A percentile compares a stretch with the other conserved stretches of the same genome.
phyloP scores from a whole-genome alignment of 352 stramenopile species.

The Phytopythium boreale region DNA sequence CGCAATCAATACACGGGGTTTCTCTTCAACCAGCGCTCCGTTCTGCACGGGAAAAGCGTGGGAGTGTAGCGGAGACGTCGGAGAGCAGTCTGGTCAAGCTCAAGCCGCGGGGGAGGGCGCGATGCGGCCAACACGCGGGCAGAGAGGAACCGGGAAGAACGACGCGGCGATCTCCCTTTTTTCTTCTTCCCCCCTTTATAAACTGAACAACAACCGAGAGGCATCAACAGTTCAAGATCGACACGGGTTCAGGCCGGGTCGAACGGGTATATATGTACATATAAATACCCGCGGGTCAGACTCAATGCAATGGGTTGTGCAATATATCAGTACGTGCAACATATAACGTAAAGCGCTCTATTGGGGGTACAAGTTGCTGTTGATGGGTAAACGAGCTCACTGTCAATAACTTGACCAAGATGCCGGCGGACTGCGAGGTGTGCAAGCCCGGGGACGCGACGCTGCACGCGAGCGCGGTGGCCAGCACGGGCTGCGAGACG shows the following conservation, averaged over 20 bases:
- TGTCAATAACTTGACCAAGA: constrained; percentile 3
- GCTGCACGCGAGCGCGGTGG: constrained; percentile 60
- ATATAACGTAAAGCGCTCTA: too few species aligned
- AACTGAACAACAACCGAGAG: neutral
- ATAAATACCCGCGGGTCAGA: too few species aligned
- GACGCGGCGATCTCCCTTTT: neutral
- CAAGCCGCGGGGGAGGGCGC: neutral
- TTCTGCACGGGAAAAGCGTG: neutral
- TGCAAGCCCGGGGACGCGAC: constrained; percentile 69
- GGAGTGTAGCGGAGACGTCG: neutral
- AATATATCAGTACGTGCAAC: too few species aligned
- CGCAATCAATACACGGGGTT: neutral
- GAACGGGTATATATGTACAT: too few species aligned
- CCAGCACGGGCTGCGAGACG: constrained; percentile 61
- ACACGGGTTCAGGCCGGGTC: neutral
- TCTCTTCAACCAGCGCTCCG: neutral
- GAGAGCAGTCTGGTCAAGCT: neutral
- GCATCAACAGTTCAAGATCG: neutral
- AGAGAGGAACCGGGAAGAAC: neutral
- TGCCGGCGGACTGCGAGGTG: constrained; percentile 62
- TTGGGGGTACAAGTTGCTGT: too few species aligned
- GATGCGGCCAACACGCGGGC: neutral
- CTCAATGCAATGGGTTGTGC: too few species aligned
- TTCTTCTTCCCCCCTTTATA: too few species aligned
- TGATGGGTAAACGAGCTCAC: neutral